A percentile compares a stretch with the other conserved stretches of the same genome.
phyloP scores from a whole-genome alignment of 441 rosid species.

The Erodium trifolium region DNA sequence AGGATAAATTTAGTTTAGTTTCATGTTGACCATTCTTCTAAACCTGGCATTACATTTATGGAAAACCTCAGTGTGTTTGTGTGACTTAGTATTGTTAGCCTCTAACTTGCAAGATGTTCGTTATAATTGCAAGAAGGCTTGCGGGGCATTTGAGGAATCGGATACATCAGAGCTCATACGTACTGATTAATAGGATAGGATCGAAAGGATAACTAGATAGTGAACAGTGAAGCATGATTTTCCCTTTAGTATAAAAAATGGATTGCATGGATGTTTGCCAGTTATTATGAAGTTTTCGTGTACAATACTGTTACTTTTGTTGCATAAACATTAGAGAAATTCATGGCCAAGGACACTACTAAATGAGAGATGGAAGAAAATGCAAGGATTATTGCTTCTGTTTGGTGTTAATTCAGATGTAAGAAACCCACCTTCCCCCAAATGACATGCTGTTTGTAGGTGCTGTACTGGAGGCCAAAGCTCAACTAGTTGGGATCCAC shows the following conservation, averaged over 20 bases:
- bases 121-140: no score
- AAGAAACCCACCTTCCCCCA: conserved; percentile 12
- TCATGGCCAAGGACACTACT: not conserved
- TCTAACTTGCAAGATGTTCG: not conserved
- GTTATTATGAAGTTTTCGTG: not conserved
- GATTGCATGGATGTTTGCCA: no score
- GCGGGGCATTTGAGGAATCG: no score
- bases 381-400: not conserved
- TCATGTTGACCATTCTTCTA: not conserved
- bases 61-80: not conserved
- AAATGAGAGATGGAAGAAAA: not conserved
- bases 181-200: no score
- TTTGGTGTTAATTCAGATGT: not conserved
- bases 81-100: not conserved
- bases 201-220: no score
- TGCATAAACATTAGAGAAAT: not conserved
- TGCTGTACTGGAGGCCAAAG: conserved; percentile 66
- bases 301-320: not conserved
- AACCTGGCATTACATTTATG: not conserved
- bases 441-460: conserved; percentile 32
- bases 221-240: no score
- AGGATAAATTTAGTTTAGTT: not conserved
- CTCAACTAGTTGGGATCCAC: conserved; percentile 75
- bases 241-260: no score
- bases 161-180: no score